Evolutionary conservation across 169 alveolate genomes (phyloP).

Genomic region (Plasmodium inui): DNA sequence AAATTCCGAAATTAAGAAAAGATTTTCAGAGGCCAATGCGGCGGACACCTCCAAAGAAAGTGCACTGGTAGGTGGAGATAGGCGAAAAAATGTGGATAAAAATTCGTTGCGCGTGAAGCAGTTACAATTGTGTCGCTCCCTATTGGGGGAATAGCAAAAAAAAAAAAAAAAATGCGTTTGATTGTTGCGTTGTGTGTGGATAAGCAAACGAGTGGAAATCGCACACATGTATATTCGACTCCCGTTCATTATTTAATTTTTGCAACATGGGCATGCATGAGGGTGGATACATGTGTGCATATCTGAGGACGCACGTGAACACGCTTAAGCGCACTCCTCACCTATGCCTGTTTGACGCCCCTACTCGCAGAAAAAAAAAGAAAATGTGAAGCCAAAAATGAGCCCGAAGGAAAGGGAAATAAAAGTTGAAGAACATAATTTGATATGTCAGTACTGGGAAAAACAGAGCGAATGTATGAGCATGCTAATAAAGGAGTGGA

Average conservation of each 20-base stretch:
- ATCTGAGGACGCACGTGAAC: background rate
- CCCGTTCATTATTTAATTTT: background rate
- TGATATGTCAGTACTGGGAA: constrained; percentile 65
- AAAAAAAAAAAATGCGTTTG: background rate
- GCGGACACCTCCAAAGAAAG: constrained; percentile 4
- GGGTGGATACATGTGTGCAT: background rate
- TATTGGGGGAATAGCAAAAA: background rate
- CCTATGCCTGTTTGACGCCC: background rate
- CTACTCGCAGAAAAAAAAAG: constrained; percentile 25
- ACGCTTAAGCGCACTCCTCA: background rate
- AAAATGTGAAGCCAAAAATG: constrained; percentile 35
- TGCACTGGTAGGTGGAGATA: constrained; percentile 9
- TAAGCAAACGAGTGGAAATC: background rate
- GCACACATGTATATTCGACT: background rate
- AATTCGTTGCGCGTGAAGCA: background rate
- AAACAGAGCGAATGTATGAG: constrained; percentile 75
- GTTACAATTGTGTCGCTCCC: background rate
- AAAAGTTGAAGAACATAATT: constrained; percentile 69
- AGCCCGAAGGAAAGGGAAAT: constrained; percentile 68
- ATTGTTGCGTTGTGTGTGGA: background rate
- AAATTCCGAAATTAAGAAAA: constrained; percentile 44
- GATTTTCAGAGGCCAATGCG: constrained; percentile 24
- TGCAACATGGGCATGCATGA: background rate
- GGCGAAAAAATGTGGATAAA: background rate
- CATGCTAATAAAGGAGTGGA: constrained; percentile 71